phyloP scores from a whole-genome alignment of 768 basidiomycete genomes.

The Terana coerulea region DNA sequence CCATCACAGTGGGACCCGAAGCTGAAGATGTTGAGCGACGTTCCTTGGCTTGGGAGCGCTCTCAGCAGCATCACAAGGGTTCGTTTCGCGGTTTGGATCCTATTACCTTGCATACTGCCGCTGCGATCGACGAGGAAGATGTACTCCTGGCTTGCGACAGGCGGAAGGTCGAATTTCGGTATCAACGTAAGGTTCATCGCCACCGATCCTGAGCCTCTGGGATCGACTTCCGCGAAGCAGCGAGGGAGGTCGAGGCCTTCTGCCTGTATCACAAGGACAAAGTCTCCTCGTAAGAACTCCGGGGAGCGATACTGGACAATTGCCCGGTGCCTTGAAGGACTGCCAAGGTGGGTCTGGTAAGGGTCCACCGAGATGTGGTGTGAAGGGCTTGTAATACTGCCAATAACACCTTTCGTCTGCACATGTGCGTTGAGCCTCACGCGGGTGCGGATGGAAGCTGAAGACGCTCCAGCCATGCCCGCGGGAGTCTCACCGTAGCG shows the following conservation, averaged over 20 bases:
- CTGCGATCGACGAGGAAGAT: constrained; percentile 60
- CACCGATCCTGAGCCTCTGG: constrained; percentile 26
- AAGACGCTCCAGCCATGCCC: constrained; percentile 30
- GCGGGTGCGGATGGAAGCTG: constrained; percentile 25
- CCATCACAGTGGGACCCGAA: constrained; percentile 35
- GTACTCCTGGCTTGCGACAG: constrained; percentile 47
- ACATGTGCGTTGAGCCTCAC: constrained; percentile 41
- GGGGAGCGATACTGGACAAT: constrained; percentile 37
- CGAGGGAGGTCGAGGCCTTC: constrained; percentile 49
- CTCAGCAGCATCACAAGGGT: constrained; percentile 47
- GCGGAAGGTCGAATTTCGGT: constrained; percentile 45
- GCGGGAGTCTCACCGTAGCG: constrained; percentile 49
- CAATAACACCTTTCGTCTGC: constrained; percentile 45
- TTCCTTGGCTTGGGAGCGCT: constrained; percentile 39
- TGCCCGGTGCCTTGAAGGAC: constrained; percentile 36
- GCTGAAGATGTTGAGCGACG: constrained; percentile 53
- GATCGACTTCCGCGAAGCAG: constrained; percentile 48
- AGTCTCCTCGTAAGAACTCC: constrained; percentile 44
- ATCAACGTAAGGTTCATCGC: constrained; percentile 53
- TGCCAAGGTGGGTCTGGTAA: constrained; percentile 30
- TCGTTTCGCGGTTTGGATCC: constrained; percentile 45
- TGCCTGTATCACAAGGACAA: constrained; percentile 47
- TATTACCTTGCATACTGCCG: constrained; percentile 41
- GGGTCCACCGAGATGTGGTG: constrained; percentile 34
- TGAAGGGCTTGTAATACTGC: constrained; percentile 40